phyloP scores from a whole-genome alignment of 129 eudicot species.

The Smallanthus sonchifolius region DNA sequence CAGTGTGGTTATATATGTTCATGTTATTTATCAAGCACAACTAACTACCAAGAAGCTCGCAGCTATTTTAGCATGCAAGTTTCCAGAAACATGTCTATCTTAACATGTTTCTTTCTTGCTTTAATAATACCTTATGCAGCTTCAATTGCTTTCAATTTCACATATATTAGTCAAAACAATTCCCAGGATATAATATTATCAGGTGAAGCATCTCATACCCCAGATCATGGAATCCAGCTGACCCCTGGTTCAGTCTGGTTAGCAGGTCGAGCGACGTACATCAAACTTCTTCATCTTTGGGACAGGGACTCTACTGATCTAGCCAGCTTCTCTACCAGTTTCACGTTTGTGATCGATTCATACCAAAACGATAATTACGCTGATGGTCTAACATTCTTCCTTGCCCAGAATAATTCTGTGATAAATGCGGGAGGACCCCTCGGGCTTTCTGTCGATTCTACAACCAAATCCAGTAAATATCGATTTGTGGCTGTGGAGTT shows the following conservation, averaged over 20 bases:
- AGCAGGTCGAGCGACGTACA: neutral
- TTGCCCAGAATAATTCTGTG: neutral
- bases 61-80: neutral
- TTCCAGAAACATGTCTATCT: neutral
- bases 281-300: neutral
- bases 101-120: neutral
- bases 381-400: neutral
- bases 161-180: neutral
- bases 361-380: neutral
- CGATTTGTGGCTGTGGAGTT: constrained; percentile 50
- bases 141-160: neutral
- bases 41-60: neutral
- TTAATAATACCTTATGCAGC: neutral
- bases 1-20: too few relatives aligned
- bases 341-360: neutral
- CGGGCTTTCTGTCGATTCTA: constrained; percentile 18
- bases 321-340: neutral
- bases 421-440: constrained; percentile 7
- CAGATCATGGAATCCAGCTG: neutral
- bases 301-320: neutral
- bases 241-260: neutral
- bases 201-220: neutral
- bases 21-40: neutral
- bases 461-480: neutral
- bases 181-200: neutral